Base-by-base conservation (phyloP, 179 eudicot genomes). In the Dionaea muscipula region DNA sequence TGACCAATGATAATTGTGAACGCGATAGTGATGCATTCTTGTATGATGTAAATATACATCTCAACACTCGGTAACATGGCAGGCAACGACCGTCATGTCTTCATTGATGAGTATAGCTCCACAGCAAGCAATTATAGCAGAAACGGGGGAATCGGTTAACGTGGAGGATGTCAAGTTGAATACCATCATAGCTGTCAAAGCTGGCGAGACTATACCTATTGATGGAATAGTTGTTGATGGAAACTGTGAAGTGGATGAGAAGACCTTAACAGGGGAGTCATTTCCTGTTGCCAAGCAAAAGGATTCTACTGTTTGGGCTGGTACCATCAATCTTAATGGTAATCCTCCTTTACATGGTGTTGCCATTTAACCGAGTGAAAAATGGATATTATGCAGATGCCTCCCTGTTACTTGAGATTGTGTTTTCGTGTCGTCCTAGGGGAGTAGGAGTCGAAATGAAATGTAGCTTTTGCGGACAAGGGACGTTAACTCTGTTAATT, bases 251-350 rank as follows among this genome's bases (percentile, higher is more conserved):
- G 90, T 84, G 2, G 97, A 90, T 38, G 97, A 90, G 71, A 90
- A 86, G 51, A 74, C 84, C 3, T 64, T 90, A 53, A 90, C 97
- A 0, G 97, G 97, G 26, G 97, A 90, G 65, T 82, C 97, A 3
- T 81, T 76, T 60, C 97, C 94, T 2, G 97, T 82, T 15, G 13
- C 82, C 20, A 90, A 90, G 62, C 80, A 80, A 47, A 77, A 60
- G 57, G 85, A 77, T 51, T 80, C 90, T 14, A 47, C 28, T 46
- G 95, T 90, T 57, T 84, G 80, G 77, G 97, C 95, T 13, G 95
- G 97, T 61, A 86, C 97, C n/a, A 79, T 86, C 25, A 86, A 86
- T 67, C 73, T 90, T 11, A 90, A 83, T 57, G 97, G 97, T 90
- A 83, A 45, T 21, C n/a, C 7, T 44, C 7, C n/a, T 16, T 44